phyloP scores from a whole-genome alignment of 2,329 filamentous ascomycete species.

The Plenodomus lindquistii region DNA sequence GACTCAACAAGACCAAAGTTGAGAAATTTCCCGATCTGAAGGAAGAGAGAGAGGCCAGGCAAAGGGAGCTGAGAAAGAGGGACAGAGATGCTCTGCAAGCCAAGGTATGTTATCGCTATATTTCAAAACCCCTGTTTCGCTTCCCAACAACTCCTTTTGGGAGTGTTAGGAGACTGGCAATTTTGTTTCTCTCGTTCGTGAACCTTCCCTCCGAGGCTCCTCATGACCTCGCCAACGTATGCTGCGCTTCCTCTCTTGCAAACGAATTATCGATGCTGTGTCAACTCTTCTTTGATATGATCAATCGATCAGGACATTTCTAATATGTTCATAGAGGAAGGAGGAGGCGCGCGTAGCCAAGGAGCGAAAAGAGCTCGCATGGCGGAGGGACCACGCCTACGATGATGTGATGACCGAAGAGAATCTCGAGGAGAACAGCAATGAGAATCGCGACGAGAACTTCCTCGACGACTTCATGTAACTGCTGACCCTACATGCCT shows the following conservation, averaged over 20 bases:
- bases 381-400: constrained; percentile 96
- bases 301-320: neutral
- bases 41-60: constrained; percentile 77
- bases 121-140: neutral
- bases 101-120: constrained; percentile 55
- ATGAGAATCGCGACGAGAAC: constrained; percentile 77
- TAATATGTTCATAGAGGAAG: constrained; percentile 62
- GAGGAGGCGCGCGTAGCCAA: constrained; percentile 73
- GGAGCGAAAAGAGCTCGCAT: constrained; percentile 87
- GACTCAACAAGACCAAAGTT: constrained; percentile 94
- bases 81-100: constrained; percentile 67
- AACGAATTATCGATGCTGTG: neutral
- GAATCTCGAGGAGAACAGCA: constrained; percentile 75
- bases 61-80: constrained; percentile 70
- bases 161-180: neutral
- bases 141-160: neutral
- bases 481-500: neutral
- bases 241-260: neutral
- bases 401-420: constrained; percentile 89
- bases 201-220: neutral
- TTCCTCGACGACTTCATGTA: constrained; percentile 82
- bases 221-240: neutral
- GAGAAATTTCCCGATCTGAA: constrained; percentile 85
- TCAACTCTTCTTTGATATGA: neutral
- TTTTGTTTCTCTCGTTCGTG: neutral